Base-by-base conservation (phyloP, 2,329 filamentous ascomycete species). In the Lachnellula arida region DNA sequence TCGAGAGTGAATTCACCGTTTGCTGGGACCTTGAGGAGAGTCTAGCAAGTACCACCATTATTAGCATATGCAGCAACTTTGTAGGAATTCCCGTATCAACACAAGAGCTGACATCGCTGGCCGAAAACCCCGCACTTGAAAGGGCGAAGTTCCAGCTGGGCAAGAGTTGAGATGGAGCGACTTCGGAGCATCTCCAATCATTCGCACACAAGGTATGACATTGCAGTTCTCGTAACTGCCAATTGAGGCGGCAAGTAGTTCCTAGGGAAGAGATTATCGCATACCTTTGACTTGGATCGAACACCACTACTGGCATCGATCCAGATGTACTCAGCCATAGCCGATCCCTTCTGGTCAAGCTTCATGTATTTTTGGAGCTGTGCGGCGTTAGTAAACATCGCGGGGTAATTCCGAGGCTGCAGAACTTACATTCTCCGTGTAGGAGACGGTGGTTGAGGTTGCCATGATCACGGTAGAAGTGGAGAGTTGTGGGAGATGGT, bases 301-400 rank as follows among this genome's bases (percentile, higher is more conserved):
- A 89, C 82, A 70, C 88, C 87, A 73, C 92, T 91, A 64, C 78
- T 76, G 64, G 88, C 81, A 72, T 97, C 92, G 73, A 97, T 88
- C 93, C 93, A 97, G 81, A 97, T 86, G 78, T 97, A 97, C 79
- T 97, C 93, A 71, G 91, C 93, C 76, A 96, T 94, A 72, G 95
- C 81, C 68, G 78, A 79, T 74, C 91, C 92, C 75, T 88, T 89
- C 80, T 97, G 93, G 74, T 91, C 87, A 70, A 97, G 89, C 71
- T 81, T 80, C 77, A 94, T 85, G 82, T 93, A 97, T 78, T 97
- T 97, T 75, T 87, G 79, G 75, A 97, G 86, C 91, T 96, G 75
- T 42, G 42, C 28, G 51, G n/a, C 6, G 56, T 65, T 58, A 63
- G 56, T 47, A 39, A 49, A 19, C 47, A 55, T 53, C n/a, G 60